Evolutionary conservation across 2,329 filamentous ascomycete genomes (phyloP).

Genomic region (Fusarium nematophilum): DNA sequence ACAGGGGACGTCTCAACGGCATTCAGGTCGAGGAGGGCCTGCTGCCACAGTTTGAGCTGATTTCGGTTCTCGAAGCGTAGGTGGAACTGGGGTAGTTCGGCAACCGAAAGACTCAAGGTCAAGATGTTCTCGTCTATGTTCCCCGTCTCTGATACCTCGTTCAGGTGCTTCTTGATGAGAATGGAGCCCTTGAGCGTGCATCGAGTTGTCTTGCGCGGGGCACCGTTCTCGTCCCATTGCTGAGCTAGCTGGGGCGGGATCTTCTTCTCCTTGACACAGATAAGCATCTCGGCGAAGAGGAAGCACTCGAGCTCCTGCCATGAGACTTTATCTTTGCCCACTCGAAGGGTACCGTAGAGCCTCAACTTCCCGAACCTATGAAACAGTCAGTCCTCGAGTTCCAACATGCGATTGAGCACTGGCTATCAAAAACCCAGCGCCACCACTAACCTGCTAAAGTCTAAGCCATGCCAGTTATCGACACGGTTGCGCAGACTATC

Average conservation of each 20-base stretch:
- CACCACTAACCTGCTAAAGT: conserved; percentile 77
- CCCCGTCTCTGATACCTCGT: conserved; percentile 81
- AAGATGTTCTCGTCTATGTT: conserved; percentile 82
- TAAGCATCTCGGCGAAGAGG: conserved; percentile 98
- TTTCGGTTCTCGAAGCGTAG: conserved; percentile 86
- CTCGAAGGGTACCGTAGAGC: conserved; percentile 87
- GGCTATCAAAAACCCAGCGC: neutral
- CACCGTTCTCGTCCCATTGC: conserved; percentile 73
- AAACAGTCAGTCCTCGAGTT: conserved; percentile 17
- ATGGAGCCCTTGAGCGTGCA: conserved; percentile 98
- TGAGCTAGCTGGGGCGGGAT: conserved; percentile 59
- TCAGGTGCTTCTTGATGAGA: conserved; percentile 96
- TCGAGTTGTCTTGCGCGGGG: conserved; percentile 73
- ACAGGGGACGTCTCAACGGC: conserved; percentile 72
- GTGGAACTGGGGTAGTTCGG: conserved; percentile 93
- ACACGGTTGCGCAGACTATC: conserved; percentile 88
- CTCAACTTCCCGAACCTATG: conserved; percentile 88
- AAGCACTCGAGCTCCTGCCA: conserved; percentile 99
- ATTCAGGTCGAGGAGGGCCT: conserved; percentile 86
- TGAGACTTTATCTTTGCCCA: conserved; percentile 94
- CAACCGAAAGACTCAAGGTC: conserved; percentile 89
- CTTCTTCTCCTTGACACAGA: conserved; percentile 99
- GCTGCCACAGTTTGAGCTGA: conserved; percentile 91
- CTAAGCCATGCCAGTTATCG: conserved; percentile 97
- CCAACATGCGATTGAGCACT: neutral